Evolutionary conservation across 768 basidiomycete species (phyloP).

Genomic region (Termitomyces sp.): DNA sequence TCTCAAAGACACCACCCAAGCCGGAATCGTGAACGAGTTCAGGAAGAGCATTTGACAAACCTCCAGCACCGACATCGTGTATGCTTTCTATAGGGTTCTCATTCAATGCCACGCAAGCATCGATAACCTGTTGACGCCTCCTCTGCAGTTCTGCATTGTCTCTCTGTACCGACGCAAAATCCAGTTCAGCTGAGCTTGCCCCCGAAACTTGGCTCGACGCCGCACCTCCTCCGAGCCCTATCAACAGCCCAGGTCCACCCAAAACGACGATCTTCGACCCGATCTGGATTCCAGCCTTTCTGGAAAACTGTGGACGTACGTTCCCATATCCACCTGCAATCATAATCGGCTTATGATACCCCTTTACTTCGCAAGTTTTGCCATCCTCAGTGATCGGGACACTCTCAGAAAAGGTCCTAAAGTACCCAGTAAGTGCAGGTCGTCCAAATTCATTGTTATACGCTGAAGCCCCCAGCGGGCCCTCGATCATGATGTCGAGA

Average conservation of each 20-base stretch:
- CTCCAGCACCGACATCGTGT: conserved; percentile 98
- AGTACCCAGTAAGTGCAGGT: conserved; percentile 89
- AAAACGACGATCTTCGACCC: conserved; percentile 89
- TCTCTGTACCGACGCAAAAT: conserved; percentile 96
- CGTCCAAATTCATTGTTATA: conserved; percentile 99
- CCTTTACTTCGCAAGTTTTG: conserved; percentile 59
- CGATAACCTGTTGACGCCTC: conserved; percentile 95
- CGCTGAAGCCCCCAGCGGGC: conserved; percentile 88
- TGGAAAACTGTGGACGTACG: conserved; percentile 78
- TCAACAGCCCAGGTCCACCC: conserved; percentile 94
- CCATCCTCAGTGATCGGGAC: conserved; percentile 50
- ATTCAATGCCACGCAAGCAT: conserved; percentile 66
- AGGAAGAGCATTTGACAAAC: conserved; percentile 92
- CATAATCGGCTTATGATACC: conserved; percentile 99
- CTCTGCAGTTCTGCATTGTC: conserved; percentile 99
- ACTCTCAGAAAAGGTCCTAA: conserved; percentile 87
- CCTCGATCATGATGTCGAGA: conserved; percentile 96
- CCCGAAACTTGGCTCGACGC: conserved; percentile 93
- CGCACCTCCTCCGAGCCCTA: conserved; percentile 95
- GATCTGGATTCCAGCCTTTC: conserved; percentile 68
- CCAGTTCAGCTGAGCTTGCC: conserved; percentile 84
- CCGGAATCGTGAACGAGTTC: conserved; percentile 95
- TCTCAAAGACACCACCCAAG: conserved; percentile 91
- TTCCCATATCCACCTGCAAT: conserved; percentile 96
- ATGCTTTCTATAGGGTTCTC: conserved; percentile 89